Conservation (phyloP, 2,329 filamentous ascomycete species). For the Arthrobotrys megalospora region DNA sequence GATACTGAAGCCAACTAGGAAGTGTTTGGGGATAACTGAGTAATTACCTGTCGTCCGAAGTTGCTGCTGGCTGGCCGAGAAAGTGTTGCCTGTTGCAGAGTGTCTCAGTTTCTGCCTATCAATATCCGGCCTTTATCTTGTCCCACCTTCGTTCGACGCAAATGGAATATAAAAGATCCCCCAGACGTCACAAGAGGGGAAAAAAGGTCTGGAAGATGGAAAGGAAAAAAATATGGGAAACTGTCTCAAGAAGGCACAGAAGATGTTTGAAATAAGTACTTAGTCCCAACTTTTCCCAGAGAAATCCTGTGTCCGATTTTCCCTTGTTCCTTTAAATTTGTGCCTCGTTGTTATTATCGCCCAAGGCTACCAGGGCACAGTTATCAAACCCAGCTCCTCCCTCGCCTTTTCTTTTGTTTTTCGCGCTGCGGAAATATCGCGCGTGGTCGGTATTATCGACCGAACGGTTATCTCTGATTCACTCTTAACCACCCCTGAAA, state of each 20-base stretch:
- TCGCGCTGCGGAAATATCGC: conserved; percentile 46
- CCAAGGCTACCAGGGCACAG: conserved; percentile 3
- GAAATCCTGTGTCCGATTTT: no score
- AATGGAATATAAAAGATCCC: background rate
- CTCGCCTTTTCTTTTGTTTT: background rate
- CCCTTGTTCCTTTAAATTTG: background rate
- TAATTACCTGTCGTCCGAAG: conserved; percentile 28
- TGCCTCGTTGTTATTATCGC: conserved; percentile 25
- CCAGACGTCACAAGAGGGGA: no score
- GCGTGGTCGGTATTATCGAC: conserved; percentile 39
- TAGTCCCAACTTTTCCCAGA: no score
- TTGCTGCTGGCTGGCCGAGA: background rate
- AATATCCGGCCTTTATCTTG: background rate
- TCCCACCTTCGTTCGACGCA: background rate
- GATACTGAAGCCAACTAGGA: background rate
- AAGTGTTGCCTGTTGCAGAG: conserved; percentile 49
- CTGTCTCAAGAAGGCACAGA: no score
- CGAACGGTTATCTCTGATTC: conserved; percentile 46
- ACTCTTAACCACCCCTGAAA: conserved; percentile 3
- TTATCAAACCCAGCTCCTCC: background rate
- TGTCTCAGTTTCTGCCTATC: conserved; percentile 20
- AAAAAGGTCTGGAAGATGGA: no score
- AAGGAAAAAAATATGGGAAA: no score
- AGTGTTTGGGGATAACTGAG: background rate
- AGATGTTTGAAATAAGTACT: no score